Evolutionary conservation across 2,329 filamentous ascomycete species (phyloP), one percentile per base, ranked within the genome.

Genomic region (Stagonosporopsis chrysanthemi): DNA sequence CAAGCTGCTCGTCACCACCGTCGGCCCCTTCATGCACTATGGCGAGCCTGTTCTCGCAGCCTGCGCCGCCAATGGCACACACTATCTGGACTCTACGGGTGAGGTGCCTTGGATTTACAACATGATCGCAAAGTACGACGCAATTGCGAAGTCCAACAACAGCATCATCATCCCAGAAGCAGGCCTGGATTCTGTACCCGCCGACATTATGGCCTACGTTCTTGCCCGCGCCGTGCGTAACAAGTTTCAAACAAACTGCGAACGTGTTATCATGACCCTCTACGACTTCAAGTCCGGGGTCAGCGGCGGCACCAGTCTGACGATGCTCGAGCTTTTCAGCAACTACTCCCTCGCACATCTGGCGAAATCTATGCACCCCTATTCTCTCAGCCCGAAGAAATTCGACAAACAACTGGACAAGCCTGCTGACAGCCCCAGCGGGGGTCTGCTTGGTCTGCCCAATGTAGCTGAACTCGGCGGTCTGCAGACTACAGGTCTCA

Each of bases 1-100:
- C 2, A 81, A 79, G 53, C 76, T 88, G 17, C 67, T 89, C 24
- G 81, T 89, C 69, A 87, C 84, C 44, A 85, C 83, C 12, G 80
- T 89, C 26, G 87, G 87, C 1, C 86, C 86, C 0, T 90, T 86
- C 70, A 81, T 85, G 76, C 76, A 83, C 51, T 87, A 88, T 71
- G 87, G 87, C n/a, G 83, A 83, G 29, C 83, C 84, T 0, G 84
- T 88, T 4, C 81, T 90, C 8, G 84, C 86, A 64, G 87, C 87
- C 6, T 90, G 87, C 68, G 86, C 85, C 3, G 79, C 82, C 49
- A 83, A 82, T 62, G 87, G 88, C 6, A 90, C 88, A 4, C 87
- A 90, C 71, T 90, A 90, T 66, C 74, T 90, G 52, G 88, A 90
- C 70, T 84, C 82, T 44, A 88, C 87, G 5, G 87, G 87, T 44